A percentile compares a stretch with the other conserved stretches of the same genome.
Evolutionary conservation across 495 filamentous ascomycete species (phyloP).

Genomic region (Neurospora africana): DNA sequence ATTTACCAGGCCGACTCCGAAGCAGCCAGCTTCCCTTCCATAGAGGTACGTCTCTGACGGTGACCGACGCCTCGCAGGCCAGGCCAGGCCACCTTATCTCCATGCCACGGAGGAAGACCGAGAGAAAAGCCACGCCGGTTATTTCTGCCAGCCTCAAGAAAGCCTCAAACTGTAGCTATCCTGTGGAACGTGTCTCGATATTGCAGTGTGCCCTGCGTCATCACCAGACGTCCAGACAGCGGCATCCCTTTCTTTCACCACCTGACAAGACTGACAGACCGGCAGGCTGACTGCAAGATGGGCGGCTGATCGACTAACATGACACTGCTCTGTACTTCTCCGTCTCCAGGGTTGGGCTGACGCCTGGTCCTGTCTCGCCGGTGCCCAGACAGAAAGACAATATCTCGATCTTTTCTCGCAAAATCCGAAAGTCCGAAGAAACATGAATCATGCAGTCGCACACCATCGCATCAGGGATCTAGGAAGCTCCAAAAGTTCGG

Average conservation of each 20-base stretch:
- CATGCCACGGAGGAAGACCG: neutral
- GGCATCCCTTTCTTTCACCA: neutral
- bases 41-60: neutral
- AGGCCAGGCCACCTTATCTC: neutral
- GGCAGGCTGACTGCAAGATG: neutral
- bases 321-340: neutral
- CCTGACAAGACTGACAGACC: neutral
- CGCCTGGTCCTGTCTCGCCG: neutral
- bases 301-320: neutral
- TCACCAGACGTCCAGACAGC: neutral
- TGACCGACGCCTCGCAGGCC: neutral
- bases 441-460: neutral
- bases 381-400: neutral
- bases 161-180: neutral
- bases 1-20: slow-evolving; percentile 9
- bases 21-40: neutral
- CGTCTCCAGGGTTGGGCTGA: neutral
- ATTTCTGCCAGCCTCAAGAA: neutral
- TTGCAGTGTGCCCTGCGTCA: neutral
- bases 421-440: neutral
- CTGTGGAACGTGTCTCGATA: neutral
- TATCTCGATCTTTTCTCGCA: neutral
- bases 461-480: neutral
- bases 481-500: neutral
- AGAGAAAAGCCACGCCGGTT: neutral